Evolutionary conservation across 148 eudicot genomes (phyloP).

Genomic region (Chenopodium berlandieri): DNA sequence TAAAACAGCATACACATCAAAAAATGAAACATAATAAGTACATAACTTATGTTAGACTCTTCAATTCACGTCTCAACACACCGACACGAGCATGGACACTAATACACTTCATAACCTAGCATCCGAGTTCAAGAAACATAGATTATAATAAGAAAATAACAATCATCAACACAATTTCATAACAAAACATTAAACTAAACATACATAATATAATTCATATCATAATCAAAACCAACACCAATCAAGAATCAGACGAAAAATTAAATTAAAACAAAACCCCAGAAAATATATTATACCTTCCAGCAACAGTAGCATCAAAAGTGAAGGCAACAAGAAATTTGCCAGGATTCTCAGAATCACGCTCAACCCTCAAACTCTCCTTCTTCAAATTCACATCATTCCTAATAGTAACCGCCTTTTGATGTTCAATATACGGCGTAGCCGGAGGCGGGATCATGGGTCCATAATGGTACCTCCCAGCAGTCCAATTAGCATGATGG

Average conservation of each 20-base stretch:
- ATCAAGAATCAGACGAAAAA: not conserved
- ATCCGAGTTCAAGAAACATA: too few species aligned
- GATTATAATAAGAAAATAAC: too few species aligned
- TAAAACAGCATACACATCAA: too few species aligned
- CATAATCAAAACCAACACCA: too few species aligned
- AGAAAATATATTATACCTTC: conserved; percentile 47
- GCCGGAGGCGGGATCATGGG: conserved; percentile 47
- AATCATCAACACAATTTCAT: too few species aligned
- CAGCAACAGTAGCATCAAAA: conserved; percentile 82
- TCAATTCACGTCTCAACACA: too few species aligned
- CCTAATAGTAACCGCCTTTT: conserved; percentile 86
- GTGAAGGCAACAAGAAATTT: conserved; percentile 75
- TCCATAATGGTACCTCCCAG: conserved; percentile 58
- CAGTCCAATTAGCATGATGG: conserved; percentile 48
- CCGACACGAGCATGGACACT: too few species aligned
- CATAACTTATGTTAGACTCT: too few species aligned
- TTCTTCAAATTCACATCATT: conserved; percentile 93
- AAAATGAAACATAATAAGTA: too few species aligned
- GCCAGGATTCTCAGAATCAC: conserved; percentile 77
- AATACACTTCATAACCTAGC: too few species aligned
- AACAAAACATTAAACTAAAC: too few species aligned
- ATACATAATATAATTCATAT: too few species aligned
- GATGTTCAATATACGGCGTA: conserved; percentile 72
- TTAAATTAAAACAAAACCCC: not conserved
- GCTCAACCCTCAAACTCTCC: conserved; percentile 72